Evolutionary conservation across 1,284 basidiomycete species (phyloP), one percentile per base, ranked within the genome.

Genomic region (Ustilago nuda): DNA sequence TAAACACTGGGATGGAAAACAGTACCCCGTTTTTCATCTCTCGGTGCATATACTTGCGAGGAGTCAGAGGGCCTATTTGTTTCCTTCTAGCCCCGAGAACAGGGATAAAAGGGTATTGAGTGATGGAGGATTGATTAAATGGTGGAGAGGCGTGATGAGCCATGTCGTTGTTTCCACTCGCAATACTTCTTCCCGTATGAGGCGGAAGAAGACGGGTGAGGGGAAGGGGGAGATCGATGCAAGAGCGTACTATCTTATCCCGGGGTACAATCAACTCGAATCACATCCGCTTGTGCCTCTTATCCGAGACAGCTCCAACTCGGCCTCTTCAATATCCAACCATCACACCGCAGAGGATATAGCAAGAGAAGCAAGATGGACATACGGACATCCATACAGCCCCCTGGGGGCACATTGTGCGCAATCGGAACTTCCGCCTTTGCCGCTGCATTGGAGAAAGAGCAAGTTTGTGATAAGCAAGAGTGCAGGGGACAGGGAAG

Each of bases 41-140:
- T 77, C 76, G 2, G 88, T 98, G 8, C 94, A 97, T 79, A 88
- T 98, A 35, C 97, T 99, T 82, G 96, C 96, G 2, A 89, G 95
- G 19, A 91, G 93, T 1, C 95, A 98, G 86, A 88, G 88, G 39
- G 95, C 98, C 84, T 99, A 99, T 85, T 88, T 99, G 35, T 98
- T 99, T 85, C 93, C 95, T 0, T 94, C 95, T 82, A 94, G 93
- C n/a, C 88, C 90, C 4, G 91, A 94, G 32, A 92, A 90, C 76
- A 80, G 54, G 23, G 73, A 66, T 23, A 98, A 98, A 87, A 89
- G 88, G 30, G 91, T 93, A 2, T 87, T 96, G 57, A 89, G 89
- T 39, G 96, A 98, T 81, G 88, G 91, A 32, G 90, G 89, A 76
- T 89, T 99, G 1, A 95, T 94, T 85, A 91, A 89, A 55, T 99